Percentiles rank a stretch among this genome's conserved stretches.
These are phyloP conservation scores for Boehmeria nivea DNA, from an alignment of 306 rosid species.

Conservation along the genomic window DNA sequence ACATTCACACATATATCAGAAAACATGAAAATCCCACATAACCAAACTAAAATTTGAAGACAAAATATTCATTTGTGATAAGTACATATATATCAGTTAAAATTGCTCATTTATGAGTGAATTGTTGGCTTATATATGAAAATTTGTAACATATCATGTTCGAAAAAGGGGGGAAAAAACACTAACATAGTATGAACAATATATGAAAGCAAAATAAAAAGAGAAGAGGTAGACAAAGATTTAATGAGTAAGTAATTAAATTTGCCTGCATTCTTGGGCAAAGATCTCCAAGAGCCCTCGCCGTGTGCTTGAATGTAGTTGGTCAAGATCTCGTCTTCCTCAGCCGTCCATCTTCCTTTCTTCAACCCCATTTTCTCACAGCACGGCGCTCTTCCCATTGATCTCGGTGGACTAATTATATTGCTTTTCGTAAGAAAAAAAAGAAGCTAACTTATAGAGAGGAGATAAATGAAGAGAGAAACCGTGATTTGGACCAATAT, in stretches of 20 bases:
- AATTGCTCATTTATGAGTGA: too few relatives aligned
- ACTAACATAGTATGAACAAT: too few relatives aligned
- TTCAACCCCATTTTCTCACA: constrained; percentile 79
- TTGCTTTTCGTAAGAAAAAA: too few relatives aligned
- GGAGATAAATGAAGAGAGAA: neutral
- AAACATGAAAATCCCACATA: neutral
- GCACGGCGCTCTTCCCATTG: constrained; percentile 79
- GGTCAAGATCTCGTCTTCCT: constrained; percentile 65
- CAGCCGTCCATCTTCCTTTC: constrained; percentile 86
- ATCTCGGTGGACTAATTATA: neutral
- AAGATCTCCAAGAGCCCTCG: constrained; percentile 78
- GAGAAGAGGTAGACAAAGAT: neutral
- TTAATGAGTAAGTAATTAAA: too few relatives aligned
- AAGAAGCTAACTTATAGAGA: neutral
- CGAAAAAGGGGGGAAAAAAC: too few relatives aligned
- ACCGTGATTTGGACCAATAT: neutral
- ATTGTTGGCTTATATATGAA: too few relatives aligned
- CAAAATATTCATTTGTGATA: too few relatives aligned
- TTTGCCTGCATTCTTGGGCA: constrained; percentile 79
- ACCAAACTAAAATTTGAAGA: too few relatives aligned
- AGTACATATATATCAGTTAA: too few relatives aligned
- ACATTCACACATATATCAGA: neutral
- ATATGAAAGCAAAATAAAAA: neutral
- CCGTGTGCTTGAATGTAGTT: constrained; percentile 59
- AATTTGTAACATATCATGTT: too few relatives aligned